Evolutionary conservation across 352 stramenopile genomes (phyloP).

Genomic region (Globisporangium rhizosaccharum): DNA sequence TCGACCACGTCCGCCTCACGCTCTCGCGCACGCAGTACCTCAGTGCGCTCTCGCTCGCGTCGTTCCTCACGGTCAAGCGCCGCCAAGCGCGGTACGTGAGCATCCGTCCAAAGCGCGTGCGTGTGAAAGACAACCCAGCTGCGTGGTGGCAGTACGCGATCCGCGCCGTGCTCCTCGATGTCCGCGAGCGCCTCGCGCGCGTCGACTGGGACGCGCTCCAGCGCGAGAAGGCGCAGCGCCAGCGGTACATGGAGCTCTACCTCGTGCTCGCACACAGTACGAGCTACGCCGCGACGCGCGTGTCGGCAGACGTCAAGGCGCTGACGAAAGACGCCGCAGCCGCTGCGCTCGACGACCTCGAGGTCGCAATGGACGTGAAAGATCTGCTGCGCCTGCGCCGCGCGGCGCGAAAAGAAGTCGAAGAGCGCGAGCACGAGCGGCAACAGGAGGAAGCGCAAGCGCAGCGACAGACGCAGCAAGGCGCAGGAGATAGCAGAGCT

Average conservation of each 20-base stretch:
- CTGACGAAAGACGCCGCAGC: slow-evolving; percentile 45
- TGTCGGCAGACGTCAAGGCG: slow-evolving; percentile 31
- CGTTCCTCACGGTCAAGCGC: slow-evolving; percentile 59
- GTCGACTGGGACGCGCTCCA: slow-evolving; percentile 61
- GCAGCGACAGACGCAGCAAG: slow-evolving; percentile 8
- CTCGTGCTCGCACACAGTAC: slow-evolving; percentile 13
- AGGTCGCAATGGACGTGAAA: slow-evolving; percentile 63
- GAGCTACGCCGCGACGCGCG: slow-evolving; percentile 28
- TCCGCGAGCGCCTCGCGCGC: slow-evolving; percentile 59
- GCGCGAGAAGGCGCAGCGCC: slow-evolving; percentile 23
- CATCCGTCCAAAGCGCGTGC: slow-evolving; percentile 40
- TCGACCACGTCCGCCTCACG: slow-evolving; percentile 70
- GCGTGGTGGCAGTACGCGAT: slow-evolving; percentile 81
- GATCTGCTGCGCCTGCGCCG: slow-evolving; percentile 61
- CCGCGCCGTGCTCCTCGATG: slow-evolving; percentile 60
- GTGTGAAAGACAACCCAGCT: slow-evolving; percentile 41
- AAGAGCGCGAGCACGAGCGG: slow-evolving; percentile 20
- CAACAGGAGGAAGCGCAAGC: slow-evolving; percentile 27
- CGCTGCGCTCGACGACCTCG: slow-evolving; percentile 57
- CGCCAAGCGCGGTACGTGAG: slow-evolving; percentile 53
- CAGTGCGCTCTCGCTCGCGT: slow-evolving; percentile 65
- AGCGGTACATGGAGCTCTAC: slow-evolving; percentile 67
- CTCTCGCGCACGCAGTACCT: slow-evolving; percentile 68
- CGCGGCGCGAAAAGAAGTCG: slow-evolving; percentile 41
- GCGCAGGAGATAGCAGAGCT: slow-evolving; percentile 6